Conservation (phyloP, 345 rosid species). For the Trapa incisa region DNA sequence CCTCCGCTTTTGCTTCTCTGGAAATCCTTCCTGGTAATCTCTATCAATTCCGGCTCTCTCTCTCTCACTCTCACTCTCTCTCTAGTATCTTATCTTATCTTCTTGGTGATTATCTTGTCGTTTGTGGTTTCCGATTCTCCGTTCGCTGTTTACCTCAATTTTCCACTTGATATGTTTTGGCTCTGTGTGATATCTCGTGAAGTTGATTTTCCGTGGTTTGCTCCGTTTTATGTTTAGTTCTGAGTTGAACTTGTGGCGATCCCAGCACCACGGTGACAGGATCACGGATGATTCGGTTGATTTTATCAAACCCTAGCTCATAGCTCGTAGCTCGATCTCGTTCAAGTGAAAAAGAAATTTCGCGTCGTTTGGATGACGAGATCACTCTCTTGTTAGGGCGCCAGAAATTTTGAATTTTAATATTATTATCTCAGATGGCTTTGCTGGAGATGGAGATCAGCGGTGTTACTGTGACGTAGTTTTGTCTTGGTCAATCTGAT, state of each 20-base stretch:
- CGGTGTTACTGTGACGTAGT: neutral
- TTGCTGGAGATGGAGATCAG: neutral
- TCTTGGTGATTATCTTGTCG: too few relatives aligned
- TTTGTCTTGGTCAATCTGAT: neutral
- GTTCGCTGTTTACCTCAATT: neutral
- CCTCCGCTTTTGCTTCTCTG: neutral
- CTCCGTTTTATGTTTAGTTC: neutral
- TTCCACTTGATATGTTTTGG: neutral
- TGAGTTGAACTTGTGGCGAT: neutral
- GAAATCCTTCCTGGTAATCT: neutral
- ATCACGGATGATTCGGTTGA: neutral
- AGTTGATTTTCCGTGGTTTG: neutral
- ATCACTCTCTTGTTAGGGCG: neutral
- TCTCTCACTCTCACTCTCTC: too few relatives aligned
- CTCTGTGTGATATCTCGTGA: neutral
- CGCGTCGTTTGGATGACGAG: neutral
- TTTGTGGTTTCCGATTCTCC: neutral
- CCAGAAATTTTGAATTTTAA: neutral
- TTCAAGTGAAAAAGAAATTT: neutral
- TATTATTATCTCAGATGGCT: neutral
- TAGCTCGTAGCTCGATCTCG: neutral
- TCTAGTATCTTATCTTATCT: too few relatives aligned
- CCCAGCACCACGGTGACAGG: neutral
- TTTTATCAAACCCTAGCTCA: constrained; percentile 2
- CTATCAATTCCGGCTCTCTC: neutral